Evolutionary conservation across 2,329 filamentous ascomycete species (phyloP).

Genomic region (Fusarium sacchari): DNA sequence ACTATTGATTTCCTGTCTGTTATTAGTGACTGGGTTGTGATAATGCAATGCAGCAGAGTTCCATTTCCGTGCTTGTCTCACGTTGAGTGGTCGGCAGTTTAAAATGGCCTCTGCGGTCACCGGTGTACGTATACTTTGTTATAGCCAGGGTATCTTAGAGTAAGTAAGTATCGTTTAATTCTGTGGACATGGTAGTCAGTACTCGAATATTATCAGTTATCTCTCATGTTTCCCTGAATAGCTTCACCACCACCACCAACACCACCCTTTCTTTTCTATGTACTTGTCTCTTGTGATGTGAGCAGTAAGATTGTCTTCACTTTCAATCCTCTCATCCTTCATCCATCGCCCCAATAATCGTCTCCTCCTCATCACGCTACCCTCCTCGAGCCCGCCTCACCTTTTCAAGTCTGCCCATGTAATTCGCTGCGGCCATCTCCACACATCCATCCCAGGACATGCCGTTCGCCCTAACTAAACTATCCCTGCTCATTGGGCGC

Average conservation of each 20-base stretch:
- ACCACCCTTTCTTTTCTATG: too few relatives aligned
- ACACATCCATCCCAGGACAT: constrained; percentile 33
- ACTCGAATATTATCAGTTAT: not conserved
- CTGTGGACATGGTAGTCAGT: not conserved
- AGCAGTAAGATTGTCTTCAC: constrained; percentile 11
- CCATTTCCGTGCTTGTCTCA: not conserved
- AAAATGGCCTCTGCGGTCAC: not conserved
- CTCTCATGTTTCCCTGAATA: constrained; percentile 20
- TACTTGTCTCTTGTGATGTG: constrained; percentile 8
- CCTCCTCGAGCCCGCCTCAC: constrained; percentile 35
- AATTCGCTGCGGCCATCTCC: constrained; percentile 27
- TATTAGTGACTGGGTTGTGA: not conserved
- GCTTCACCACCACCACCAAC: constrained; percentile 4
- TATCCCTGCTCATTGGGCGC: constrained; percentile 36
- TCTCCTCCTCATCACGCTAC: constrained; percentile 30
- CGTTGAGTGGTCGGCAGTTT: not conserved
- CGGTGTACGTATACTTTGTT: not conserved
- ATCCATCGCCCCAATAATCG: constrained; percentile 42
- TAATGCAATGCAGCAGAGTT: not conserved
- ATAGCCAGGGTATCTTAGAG: not conserved
- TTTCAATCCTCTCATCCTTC: not conserved
- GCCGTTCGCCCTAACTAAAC: constrained; percentile 41
- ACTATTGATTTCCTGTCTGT: constrained; percentile 19
- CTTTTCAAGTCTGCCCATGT: constrained; percentile 3
- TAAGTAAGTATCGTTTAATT: not conserved